Base-by-base conservation (phyloP, 2,329 filamentous ascomycete species). In the Botryosphaeria dothidea region DNA sequence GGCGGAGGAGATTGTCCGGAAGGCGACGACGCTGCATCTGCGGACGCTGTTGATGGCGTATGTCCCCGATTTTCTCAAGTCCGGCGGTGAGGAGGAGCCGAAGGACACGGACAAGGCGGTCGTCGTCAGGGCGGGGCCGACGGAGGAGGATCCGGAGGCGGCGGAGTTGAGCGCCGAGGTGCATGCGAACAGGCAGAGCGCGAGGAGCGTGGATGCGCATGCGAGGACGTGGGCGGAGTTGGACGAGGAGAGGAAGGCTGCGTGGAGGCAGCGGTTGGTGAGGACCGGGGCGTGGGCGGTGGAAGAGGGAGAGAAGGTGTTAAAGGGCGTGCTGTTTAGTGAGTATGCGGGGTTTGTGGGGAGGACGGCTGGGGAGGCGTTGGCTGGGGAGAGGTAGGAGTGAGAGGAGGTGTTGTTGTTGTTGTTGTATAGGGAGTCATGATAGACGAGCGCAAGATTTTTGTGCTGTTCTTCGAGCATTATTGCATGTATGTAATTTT, bases 211-310 rank as follows among this genome's bases (percentile, higher is more conserved):
- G 66, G 78, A 83, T 56, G 73, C 74, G 1, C 67, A 79, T 60
- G 88, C 86, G 15, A 87, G 83, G 75, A 80, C 83, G 63, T 96
- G 92, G 91, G 88, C 92, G 65, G 86, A 93, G 66, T 78, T 96
- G 49, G 81, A 82, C 5, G 80, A 84, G 13, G 78, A 85, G 62
- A 86, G 93, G 75, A 86, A 86, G 74, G 79, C 82, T 60, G 79
- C 81, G 19, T 96, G 92, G 92, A 92, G 88, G 78, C 77, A 85
- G 69, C 86, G 84, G 72, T 82, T 96, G 38, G 81, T 82, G 64
- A 83, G 88, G 63, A 88, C 91, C 0, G 92, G 92, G 0, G 86
- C 92, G 68, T 96, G 92, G 92, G 86, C 86, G n/a, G 88, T 89
- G 73, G 83, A 86, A 41, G 91, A 94, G 82, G 91, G 91, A 2